These are phyloP conservation scores for Lachnellula arida DNA, from an alignment of 2,329 filamentous ascomycete species.

Conservation along the genomic window DNA sequence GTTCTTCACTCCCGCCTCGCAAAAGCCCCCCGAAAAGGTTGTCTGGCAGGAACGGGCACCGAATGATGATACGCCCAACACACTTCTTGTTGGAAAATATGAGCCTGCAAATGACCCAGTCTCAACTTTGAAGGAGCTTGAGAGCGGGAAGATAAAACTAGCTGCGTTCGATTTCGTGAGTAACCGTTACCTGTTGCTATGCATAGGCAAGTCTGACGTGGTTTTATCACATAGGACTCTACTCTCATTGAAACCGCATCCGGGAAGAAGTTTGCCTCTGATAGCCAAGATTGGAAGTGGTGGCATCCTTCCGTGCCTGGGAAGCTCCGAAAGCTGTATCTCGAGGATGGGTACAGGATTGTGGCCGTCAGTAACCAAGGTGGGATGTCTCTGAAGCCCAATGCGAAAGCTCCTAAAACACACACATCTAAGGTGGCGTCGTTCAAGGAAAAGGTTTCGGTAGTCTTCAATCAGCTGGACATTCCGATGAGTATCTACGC, in stretches of 20 bases:
- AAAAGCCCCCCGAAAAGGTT: conserved; percentile 75
- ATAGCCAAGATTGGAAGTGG: conserved; percentile 87
- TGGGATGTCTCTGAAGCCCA: conserved; percentile 68
- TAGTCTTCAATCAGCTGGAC: conserved; percentile 66
- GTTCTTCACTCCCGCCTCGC: conserved; percentile 83
- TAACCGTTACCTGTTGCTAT: neutral
- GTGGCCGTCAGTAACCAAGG: conserved; percentile 87
- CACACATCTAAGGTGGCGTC: conserved; percentile 64
- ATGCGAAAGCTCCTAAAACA: conserved; percentile 63
- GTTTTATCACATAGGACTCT: conserved; percentile 57
- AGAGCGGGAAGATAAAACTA: conserved; percentile 49
- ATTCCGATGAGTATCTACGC: conserved; percentile 80
- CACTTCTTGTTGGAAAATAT: conserved; percentile 74
- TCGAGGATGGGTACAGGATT: conserved; percentile 63
- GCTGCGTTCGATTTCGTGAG: conserved; percentile 66
- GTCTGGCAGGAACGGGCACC: conserved; percentile 64
- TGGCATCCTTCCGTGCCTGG: conserved; percentile 71
- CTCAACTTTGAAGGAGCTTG: conserved; percentile 7
- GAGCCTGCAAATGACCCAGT: conserved; percentile 38
- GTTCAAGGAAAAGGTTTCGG: conserved; percentile 78
- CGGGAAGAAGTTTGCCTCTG: conserved; percentile 70
- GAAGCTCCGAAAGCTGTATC: conserved; percentile 61
- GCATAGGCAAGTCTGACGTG: conserved; percentile 1
- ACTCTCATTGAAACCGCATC: conserved; percentile 79
- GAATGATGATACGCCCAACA: conserved; percentile 43